Conservation (phyloP, 108 stramenopile genomes). For the Stephanodiscus minutulus region DNA sequence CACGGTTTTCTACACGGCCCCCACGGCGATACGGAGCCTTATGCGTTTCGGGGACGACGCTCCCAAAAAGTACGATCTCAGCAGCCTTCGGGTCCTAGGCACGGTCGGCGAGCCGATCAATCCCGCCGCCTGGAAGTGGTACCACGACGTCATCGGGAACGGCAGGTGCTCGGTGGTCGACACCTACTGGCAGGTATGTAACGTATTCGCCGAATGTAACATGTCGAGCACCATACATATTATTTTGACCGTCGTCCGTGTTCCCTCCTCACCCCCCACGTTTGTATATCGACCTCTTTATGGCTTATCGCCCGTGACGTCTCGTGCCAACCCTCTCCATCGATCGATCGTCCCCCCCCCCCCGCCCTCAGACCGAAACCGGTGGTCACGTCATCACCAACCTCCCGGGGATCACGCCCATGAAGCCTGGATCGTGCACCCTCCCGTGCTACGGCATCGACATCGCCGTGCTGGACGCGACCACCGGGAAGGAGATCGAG, state of each 20-base stretch:
- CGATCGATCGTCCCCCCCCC: not conserved
- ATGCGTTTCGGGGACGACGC: constrained; percentile 79
- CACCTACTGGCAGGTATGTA: constrained; percentile 94
- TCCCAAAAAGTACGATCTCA: constrained; percentile 78
- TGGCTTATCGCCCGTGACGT: no score
- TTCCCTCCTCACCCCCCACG: no score
- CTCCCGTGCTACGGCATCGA: constrained; percentile 96
- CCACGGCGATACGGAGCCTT: constrained; percentile 87
- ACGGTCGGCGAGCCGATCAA: constrained; percentile 99
- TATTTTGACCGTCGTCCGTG: no score
- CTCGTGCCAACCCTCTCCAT: not conserved
- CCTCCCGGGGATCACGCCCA: constrained; percentile 92
- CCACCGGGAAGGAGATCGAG: constrained; percentile 70
- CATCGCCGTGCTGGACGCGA: constrained; percentile 88
- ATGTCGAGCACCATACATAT: no score
- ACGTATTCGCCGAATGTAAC: not conserved
- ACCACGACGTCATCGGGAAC: constrained; percentile 92
- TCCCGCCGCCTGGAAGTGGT: constrained; percentile 99
- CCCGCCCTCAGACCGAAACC: constrained; percentile 88
- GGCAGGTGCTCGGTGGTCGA: constrained; percentile 90
- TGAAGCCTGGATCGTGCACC: constrained; percentile 96
- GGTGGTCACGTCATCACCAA: constrained; percentile 96
- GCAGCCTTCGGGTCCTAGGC: constrained; percentile 87
- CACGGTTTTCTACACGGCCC: constrained; percentile 87
- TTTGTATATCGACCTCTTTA: no score